Evolutionary conservation across 495 filamentous ascomycete genomes (phyloP), one percentile per base, ranked within the genome.

Genomic region (Talaromyces stipitatus): DNA sequence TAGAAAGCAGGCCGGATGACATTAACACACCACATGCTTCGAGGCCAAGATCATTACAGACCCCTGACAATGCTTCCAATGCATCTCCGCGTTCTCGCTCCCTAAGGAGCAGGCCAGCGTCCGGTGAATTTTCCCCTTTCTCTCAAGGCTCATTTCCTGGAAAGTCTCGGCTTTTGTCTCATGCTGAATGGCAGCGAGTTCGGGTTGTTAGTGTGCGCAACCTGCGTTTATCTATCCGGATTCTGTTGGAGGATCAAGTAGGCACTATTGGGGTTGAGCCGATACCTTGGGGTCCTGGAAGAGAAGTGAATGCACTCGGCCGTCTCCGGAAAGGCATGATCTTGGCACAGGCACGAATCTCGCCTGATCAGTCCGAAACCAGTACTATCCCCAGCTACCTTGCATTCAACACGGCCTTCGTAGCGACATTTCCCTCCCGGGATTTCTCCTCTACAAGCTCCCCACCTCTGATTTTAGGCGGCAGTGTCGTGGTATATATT

Each of bases 321-420:
- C 78, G 82, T 29, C 77, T 94, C 16, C 82, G 90, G 38, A 94
- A 92, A 64, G 92, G 92, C 18, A 91, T 94, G 85, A 83, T 96
- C 4, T 66, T 96, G 9, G 78, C 82, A 7, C 74, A 85, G 22
- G 33, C 56, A n/a, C 11, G 23, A 20, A 54, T 50, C 20, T 53
- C 56, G 55, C 74, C 80, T 81, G 60, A 82, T 67, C 23, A 78
- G 78, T 2, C 68, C 62, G 2, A 78, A 63, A 66, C 20, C 67
- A 72, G 18, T 64, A 70, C 8, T 66, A 64, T 56, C 61, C 72
- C 55, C 62, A 81, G 16, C 58, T 61, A 45, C 50, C 72, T 60
- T 69, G 81, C 60, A 69, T 81, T 70, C 36, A 70, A 76, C 60
- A 72, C 60, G 0, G 75, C 75, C 9, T 80, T 82, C 59, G 68